Evolutionary conservation across 345 rosid species (phyloP), one percentile per base, ranked within the genome.

Genomic region (Physaria fendleri): DNA sequence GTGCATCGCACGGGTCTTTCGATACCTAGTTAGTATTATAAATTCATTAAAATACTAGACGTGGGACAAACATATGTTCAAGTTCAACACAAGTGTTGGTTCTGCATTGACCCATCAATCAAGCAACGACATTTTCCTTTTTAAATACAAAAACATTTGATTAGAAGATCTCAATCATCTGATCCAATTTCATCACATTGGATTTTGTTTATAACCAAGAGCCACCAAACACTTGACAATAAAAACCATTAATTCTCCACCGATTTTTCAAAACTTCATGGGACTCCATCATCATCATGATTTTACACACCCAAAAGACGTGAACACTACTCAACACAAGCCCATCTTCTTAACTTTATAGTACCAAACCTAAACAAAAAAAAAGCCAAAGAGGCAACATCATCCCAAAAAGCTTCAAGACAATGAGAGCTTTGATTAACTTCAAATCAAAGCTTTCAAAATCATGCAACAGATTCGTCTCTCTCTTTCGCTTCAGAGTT

Each of bases 381-480:
- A 20, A 47, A 55, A 39, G 8, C 45, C 56, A 65, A 63, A 51
- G 55, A 61, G 33, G 50, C 68, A 72, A 12, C 24, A 35, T 29
- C 20, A 23, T n/a, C n/a, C n/a, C n/a, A n/a, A 30, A 34, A 66
- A 66, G 71, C 49, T 71, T 64, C 50, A 21, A 70, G 14, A 63
- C 64, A 20, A 72, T 71, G 78, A 80, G 75, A 80, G 57, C 80
- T 76, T 73, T 80, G 39, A 57, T 66, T 76, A 70, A 78, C 85
- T 78, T 80, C 58, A 76, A 49, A 75, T 64, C 79, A 69, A 84
- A 80, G 85, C 75, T 87, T 79, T 59, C 81, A 13, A 74, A 30
- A 4, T 80, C 78, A 64, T 80, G 77, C 76, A 82, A 42, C 62
- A 76, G 73, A 53, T 72, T 82, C 15, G 39, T 71, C 35, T 34